Conservation (phyloP, 306 rosid species). For the Medicago lupulina region DNA sequence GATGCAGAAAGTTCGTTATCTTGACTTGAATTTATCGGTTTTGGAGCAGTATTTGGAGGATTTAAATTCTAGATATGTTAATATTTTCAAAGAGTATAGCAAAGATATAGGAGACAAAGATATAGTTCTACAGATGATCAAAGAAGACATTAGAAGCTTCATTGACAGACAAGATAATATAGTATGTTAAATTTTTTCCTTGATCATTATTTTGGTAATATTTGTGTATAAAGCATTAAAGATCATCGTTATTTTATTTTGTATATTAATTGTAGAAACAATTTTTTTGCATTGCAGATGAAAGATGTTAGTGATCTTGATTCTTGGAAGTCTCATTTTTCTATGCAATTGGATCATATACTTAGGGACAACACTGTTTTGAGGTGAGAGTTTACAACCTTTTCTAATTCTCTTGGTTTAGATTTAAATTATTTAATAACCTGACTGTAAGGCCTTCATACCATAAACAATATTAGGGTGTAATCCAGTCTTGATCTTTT, state of each 20-base stretch:
- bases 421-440: no score
- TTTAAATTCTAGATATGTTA: constrained; percentile 72
- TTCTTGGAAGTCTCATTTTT: constrained; percentile 75
- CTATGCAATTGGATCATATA: constrained; percentile 71
- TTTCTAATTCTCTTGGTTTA: not conserved
- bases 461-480: no score
- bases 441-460: not conserved
- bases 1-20: constrained; percentile 86
- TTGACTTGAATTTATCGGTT: constrained; percentile 76
- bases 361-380: constrained; percentile 66
- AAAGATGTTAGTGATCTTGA: constrained; percentile 63
- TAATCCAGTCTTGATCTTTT: no score
- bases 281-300: constrained; percentile 57
- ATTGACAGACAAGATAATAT: constrained; percentile 54
- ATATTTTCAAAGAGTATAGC: constrained; percentile 63
- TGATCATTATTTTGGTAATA: constrained; percentile 6
- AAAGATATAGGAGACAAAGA: constrained; percentile 64
- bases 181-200: constrained; percentile 57
- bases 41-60: constrained; percentile 87
- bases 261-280: constrained; percentile 5
- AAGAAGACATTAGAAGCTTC: constrained; percentile 61
- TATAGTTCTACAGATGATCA: constrained; percentile 61
- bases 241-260: not conserved
- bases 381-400: constrained; percentile 55
- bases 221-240: not conserved